Percentiles rank a stretch among this genome's conserved stretches.
Conservation (phyloP, 495 filamentous ascomycete species). For the Haplographium delicatum region DNA sequence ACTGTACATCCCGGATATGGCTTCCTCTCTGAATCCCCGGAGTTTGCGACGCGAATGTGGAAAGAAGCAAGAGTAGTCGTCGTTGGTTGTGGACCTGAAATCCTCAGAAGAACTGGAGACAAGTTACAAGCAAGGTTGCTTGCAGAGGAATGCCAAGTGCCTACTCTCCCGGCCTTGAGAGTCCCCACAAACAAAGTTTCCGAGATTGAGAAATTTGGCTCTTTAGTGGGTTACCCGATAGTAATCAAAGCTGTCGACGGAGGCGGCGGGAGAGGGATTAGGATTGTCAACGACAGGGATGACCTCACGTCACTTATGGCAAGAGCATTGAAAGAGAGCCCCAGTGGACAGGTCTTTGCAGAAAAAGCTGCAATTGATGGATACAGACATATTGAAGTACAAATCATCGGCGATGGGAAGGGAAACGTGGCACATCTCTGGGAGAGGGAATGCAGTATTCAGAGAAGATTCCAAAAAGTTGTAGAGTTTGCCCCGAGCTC, state of each 20-base stretch:
- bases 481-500: slow-evolving; percentile 39
- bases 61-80: slow-evolving; percentile 43
- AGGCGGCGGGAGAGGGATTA: slow-evolving; percentile 47
- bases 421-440: slow-evolving; percentile 48
- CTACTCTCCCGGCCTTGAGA: slow-evolving; percentile 45
- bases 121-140: slow-evolving; percentile 52
- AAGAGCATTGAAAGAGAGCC: slow-evolving; percentile 32
- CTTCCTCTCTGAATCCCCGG: slow-evolving; percentile 54
- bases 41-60: slow-evolving; percentile 48
- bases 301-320: slow-evolving; percentile 37
- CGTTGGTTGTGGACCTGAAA: slow-evolving; percentile 49
- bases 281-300: slow-evolving; percentile 35
- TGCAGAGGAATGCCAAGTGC: slow-evolving; percentile 48
- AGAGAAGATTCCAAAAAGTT: slow-evolving; percentile 53
- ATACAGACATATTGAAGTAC: slow-evolving; percentile 52
- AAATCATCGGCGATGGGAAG: slow-evolving; percentile 52
- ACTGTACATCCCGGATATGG: slow-evolving; percentile 59
- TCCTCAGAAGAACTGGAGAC: slow-evolving; percentile 47
- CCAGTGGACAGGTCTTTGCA: slow-evolving; percentile 23
- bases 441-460: slow-evolving; percentile 57
- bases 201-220: slow-evolving; percentile 39
- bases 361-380: slow-evolving; percentile 40
- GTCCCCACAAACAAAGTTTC: slow-evolving; percentile 35
- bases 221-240: slow-evolving; percentile 44
- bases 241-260: slow-evolving; percentile 54